A percentile compares a stretch with the other conserved stretches of the same genome.
phyloP scores from a whole-genome alignment of 345 rosid species.

The Luvunga scandens region DNA sequence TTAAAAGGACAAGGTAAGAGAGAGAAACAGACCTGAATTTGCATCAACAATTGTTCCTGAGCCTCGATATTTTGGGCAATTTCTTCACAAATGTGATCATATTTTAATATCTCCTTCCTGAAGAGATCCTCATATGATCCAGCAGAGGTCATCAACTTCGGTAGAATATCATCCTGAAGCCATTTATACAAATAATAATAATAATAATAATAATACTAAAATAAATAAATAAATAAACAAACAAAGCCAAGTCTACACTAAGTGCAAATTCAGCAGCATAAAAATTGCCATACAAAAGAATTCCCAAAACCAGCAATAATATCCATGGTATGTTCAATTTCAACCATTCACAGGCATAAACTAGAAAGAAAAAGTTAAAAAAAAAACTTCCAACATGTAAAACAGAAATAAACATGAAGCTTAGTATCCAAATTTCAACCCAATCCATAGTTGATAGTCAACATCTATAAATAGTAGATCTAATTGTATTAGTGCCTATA shows the following conservation, averaged over 20 bases:
- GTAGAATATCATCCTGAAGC: conserved; percentile 91
- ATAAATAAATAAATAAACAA: background rate
- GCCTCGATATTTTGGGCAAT: conserved; percentile 87
- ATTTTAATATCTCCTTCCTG: conserved; percentile 88
- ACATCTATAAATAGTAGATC: background rate
- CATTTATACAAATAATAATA: conserved; percentile 14
- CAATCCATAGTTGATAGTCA: background rate
- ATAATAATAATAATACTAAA: background rate
- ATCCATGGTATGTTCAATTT: background rate
- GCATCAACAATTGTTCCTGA: conserved; percentile 82
- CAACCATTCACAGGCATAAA: background rate
- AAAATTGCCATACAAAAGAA: background rate
- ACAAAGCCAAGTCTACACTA: conserved; percentile 12
- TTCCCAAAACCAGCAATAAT: background rate
- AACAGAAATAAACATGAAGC: background rate
- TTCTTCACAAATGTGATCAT: conserved; percentile 78
- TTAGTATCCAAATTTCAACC: background rate
- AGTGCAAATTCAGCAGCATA: background rate
- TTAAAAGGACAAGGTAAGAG: background rate
- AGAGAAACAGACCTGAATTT: conserved; percentile 71
- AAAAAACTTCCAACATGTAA: background rate
- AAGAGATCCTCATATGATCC: conserved; percentile 96
- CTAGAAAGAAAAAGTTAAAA: background rate
- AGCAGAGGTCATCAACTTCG: conserved; percentile 86
- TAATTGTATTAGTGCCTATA: background rate